Evolutionary conservation across 129 eudicot species (phyloP).

Genomic region (Logfia minima): DNA sequence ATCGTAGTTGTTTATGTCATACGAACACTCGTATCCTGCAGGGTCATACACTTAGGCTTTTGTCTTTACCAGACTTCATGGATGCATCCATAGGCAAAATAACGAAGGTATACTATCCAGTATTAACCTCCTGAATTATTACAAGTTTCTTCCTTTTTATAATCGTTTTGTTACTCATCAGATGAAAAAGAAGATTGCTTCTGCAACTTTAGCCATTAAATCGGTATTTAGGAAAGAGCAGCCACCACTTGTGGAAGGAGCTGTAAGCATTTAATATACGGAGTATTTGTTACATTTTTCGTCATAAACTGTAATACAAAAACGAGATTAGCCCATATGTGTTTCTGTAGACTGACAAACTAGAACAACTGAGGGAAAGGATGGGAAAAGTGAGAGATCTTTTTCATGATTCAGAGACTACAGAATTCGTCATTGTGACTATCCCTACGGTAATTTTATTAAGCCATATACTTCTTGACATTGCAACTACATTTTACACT

Average conservation of each 20-base stretch:
- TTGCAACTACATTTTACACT: neutral
- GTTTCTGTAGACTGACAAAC: conserved; percentile 45
- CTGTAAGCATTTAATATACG: conserved; percentile 37
- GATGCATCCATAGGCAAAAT: conserved; percentile 69
- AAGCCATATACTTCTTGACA: neutral
- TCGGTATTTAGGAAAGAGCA: conserved; percentile 53
- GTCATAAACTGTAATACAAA: neutral
- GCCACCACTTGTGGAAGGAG: conserved; percentile 30
- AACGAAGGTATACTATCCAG: conserved; percentile 46
- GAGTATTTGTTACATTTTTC: neutral
- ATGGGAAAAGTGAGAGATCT: conserved; percentile 65
- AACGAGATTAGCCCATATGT: neutral
- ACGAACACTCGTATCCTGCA: conserved; percentile 6
- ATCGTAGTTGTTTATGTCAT: neutral
- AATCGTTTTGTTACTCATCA: conserved; percentile 22
- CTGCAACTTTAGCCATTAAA: conserved; percentile 60
- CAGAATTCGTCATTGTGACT: conserved; percentile 66
- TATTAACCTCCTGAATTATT: neutral
- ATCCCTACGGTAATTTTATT: conserved; percentile 57
- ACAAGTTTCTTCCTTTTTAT: neutral
- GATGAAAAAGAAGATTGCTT: conserved; percentile 51
- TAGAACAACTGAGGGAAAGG: conserved; percentile 53
- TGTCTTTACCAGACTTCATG: conserved; percentile 58
- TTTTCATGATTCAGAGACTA: conserved; percentile 55
- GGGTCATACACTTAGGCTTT: conserved; percentile 74